A percentile compares a stretch with the other conserved stretches of the same genome.
These are phyloP conservation scores for Heteromeles arbutifolia DNA, from an alignment of 306 rosid genomes.

Conservation along the genomic window DNA sequence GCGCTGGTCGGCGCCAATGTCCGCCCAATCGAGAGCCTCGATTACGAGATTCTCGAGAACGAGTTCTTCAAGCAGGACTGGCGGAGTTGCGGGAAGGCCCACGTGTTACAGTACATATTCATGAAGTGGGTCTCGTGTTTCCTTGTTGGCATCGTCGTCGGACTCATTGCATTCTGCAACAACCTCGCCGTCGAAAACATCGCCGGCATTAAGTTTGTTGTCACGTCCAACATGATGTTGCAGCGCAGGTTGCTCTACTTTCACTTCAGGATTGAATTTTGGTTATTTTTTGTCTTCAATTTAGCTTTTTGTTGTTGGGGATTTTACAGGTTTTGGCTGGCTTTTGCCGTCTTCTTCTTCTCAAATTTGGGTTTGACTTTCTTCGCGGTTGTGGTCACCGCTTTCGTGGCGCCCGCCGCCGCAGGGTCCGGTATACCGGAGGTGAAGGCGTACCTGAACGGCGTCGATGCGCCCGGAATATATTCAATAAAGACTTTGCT, in stretches of 20 bases:
- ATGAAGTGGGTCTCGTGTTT: conserved; percentile 82
- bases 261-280: neutral
- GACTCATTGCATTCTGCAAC: conserved; percentile 65
- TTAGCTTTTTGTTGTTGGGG: neutral
- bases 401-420: conserved; percentile 73
- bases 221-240: conserved; percentile 88
- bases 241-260: conserved; percentile 38
- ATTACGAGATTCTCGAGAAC: conserved; percentile 83
- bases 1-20: conserved; percentile 90
- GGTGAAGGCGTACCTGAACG: conserved; percentile 93
- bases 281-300: neutral
- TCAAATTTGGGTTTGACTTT: conserved; percentile 72
- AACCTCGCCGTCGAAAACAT: conserved; percentile 93
- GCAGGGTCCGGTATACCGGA: conserved; percentile 94
- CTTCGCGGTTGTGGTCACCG: conserved; percentile 61
- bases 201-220: conserved; percentile 82
- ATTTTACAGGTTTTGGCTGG: conserved; percentile 50
- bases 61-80: conserved; percentile 90
- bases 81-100: conserved; percentile 55
- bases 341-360: conserved; percentile 54
- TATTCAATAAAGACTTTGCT: conserved; percentile 50
- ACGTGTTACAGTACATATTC: conserved; percentile 51
- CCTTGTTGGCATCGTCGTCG: conserved; percentile 54
- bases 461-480: conserved; percentile 88
- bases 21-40: conserved; percentile 94